A percentile compares a stretch with the other conserved stretches of the same genome.
phyloP scores from a whole-genome alignment of 2,329 filamentous ascomycete species.

The Chaetoscypha palmicola region DNA sequence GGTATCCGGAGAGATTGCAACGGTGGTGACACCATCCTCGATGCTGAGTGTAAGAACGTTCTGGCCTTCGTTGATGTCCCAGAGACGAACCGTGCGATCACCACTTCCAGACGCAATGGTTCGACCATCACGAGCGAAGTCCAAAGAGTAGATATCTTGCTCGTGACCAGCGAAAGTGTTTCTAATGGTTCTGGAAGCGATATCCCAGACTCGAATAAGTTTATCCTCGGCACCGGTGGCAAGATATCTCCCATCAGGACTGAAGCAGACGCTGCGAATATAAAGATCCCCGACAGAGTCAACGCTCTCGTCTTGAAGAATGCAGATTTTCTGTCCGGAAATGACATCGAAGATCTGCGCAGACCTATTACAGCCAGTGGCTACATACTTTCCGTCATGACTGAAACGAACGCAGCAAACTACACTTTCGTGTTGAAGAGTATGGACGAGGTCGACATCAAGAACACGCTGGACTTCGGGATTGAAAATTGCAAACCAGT shows the following conservation, averaged over 20 bases:
- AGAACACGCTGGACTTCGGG: conserved; percentile 80
- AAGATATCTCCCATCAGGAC: conserved; percentile 86
- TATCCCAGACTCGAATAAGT: conserved; percentile 96
- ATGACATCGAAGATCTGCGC: conserved; percentile 97
- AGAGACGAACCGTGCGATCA: conserved; percentile 88
- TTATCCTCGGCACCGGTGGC: conserved; percentile 98
- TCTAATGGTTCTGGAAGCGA: conserved; percentile 72
- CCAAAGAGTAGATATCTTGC: conserved; percentile 95
- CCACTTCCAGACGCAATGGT: conserved; percentile 94
- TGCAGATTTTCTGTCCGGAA: conserved; percentile 79
- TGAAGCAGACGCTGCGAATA: conserved; percentile 97
- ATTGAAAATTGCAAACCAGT: conserved; percentile 98
- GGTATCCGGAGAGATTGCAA: conserved; percentile 93
- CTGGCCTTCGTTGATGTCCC: conserved; percentile 83
- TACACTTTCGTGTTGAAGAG: conserved; percentile 86
- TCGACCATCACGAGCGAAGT: conserved; percentile 88
- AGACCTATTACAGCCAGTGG: conserved; percentile 95
- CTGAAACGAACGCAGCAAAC: conserved; percentile 98
- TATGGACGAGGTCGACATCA: conserved; percentile 92
- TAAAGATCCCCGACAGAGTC: conserved; percentile 90
- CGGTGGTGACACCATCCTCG: conserved; percentile 94
- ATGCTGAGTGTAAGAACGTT: conserved; percentile 83
- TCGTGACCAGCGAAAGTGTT: conserved; percentile 95
- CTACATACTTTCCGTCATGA: conserved; percentile 88
- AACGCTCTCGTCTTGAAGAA: conserved; percentile 81